Base-by-base conservation (phyloP, 2,329 filamentous ascomycete species). In the Trichoderma atrobrunneum region DNA sequence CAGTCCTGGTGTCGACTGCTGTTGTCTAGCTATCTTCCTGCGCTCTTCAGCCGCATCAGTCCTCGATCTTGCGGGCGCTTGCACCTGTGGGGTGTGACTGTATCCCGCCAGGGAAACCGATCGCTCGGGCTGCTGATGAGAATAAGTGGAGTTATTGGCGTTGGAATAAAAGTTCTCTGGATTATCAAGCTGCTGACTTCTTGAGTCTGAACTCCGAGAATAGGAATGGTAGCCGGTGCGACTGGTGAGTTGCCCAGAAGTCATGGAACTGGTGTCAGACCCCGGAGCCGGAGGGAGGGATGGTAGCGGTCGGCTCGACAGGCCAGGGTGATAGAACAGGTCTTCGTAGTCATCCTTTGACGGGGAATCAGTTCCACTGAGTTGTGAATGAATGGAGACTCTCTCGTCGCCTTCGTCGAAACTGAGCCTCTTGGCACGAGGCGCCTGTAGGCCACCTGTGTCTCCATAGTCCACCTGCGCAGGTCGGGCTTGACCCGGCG, bases 341-440 rank as follows among this genome's bases (percentile, higher is more conserved):
- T 97, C 96, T 21, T 92, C 93, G 74, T 94, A 93, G 71, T 94
- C 93, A 57, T 92, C 90, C 74, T 89, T 89, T 43, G 84, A 82
- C 1, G 91, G 90, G 32, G 91, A 93, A 48, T 93, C 90, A 75
- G 89, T 90, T 48, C 82, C 88, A 76, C 84, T 91, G 74, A 82
- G 86, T 71, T 83, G 87, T 8, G 87, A 85, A 79, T 88, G 81
- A 60, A 90, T 76, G 1, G 87, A 89, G 21, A 87, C 86, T 16
- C 85, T 87, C 80, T 98, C 96, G 76, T 98, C 96, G 2, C 93
- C 95, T 79, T 97, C 94, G 76, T 98, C 95, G 77, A 96, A 98
- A 81, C 94, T 98, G 77, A 94, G 85, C 73, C 94, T 89, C 75
- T 94, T 88, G 7, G 85, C 86, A 64, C 86, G 89, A 2, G 95